These are phyloP conservation scores for Neurospora sp. DNA, from an alignment of 495 filamentous ascomycete species.

Conservation along the genomic window DNA sequence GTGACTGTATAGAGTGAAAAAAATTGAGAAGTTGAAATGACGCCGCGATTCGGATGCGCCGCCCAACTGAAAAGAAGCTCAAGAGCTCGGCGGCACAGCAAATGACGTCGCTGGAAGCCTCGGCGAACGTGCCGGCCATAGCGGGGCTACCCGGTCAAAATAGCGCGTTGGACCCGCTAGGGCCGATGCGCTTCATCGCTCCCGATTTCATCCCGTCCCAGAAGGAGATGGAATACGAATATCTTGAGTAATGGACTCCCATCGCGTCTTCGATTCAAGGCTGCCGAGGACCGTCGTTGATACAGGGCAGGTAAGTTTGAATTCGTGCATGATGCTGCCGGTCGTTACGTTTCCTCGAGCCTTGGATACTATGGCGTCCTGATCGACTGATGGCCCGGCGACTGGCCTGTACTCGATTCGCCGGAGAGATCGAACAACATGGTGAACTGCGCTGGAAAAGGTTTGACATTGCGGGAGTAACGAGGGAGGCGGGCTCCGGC, in stretches of 20 bases:
- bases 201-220: not conserved
- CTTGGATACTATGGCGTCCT: not conserved
- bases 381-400: not conserved
- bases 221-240: not conserved
- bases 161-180: not conserved
- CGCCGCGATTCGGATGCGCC: not conserved
- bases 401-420: not conserved
- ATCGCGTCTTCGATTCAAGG: not conserved
- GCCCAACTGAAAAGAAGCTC: not conserved
- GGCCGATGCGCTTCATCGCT: not conserved
- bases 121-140: not conserved
- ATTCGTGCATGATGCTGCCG: not conserved
- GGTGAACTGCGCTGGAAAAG: not conserved
- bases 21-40: not conserved
- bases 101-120: not conserved
- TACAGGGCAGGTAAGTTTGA: not conserved
- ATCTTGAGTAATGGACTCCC: not conserved
- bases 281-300: no score
- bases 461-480: not conserved
- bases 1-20: not conserved
- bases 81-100: not conserved
- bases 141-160: not conserved
- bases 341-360: not conserved
- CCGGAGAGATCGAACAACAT: not conserved
- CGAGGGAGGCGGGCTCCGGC: not conserved